Evolutionary conservation across 2,329 filamentous ascomycete genomes (phyloP), one percentile per base, ranked within the genome.

Genomic region (Sporothrix euskadiensis): DNA sequence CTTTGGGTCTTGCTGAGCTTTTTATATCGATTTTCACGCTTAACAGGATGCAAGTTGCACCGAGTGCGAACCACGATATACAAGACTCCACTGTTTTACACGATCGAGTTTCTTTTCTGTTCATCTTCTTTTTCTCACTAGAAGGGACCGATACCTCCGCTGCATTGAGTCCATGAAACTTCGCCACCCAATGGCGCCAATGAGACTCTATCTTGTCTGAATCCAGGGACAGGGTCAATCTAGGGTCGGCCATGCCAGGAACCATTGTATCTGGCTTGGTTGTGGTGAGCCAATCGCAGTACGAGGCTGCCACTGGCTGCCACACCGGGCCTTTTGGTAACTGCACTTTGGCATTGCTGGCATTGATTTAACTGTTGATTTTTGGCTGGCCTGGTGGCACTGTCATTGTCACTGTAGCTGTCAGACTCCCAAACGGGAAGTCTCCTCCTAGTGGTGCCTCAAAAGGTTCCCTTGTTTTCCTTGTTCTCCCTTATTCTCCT

Each of bases 161-260:
- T 30, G 56, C 52, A 56, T 56, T 56, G 9, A 30, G 9, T 8
- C 30, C 30, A 26, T 22, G 10, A 32, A 30, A 9, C 30, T 66
- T 68, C 9, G 65, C 65, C 65, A 68, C 65, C 14, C 26, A 4
- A 35, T 68, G 65, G 65, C 65, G 65, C 65, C 65, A 52, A 35
- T 16, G 9, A 16, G 26, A 35, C 47, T 16, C 26, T 49, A 35
- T 32, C 19, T 19, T 56, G 9, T 22, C 63, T 35, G 44, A 26
- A 52, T 35, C n/a, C 65, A 68, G 65, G 44, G 65, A 32, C 65
- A 8, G 16, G 65, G 65, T 47, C 61, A 47, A 47, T n/a, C 26
- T 19, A 47, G 6, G 57, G 57, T 26, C 19, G 14, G 56, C 56
- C 56, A 59, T 26, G 2, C 41, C 47, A 68, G 65, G 47, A 68